Evolutionary conservation across 805 yeast species (phyloP).

Genomic region (Phaffomyces thermotolerans): DNA sequence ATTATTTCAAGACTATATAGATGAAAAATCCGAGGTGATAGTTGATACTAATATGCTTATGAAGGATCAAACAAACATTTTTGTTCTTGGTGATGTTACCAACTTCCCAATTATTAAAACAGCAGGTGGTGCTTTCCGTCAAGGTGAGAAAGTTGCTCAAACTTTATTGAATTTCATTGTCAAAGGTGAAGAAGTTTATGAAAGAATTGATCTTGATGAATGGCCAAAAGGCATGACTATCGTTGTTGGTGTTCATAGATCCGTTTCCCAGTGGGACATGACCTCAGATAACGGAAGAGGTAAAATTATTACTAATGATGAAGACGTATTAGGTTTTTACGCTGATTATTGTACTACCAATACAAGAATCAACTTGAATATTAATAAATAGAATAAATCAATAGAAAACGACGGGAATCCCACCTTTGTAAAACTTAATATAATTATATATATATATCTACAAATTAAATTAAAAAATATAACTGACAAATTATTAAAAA

Average conservation of each 20-base stretch:
- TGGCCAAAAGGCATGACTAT: conserved; percentile 23
- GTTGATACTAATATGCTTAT: conserved; percentile 23
- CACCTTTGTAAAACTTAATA: too few species aligned
- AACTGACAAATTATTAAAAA: too few species aligned
- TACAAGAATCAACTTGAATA: conserved; percentile 9
- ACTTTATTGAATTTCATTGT: conserved; percentile 14
- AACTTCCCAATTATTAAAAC: conserved; percentile 32
- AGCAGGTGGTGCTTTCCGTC: conserved; percentile 33
- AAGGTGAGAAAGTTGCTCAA: conserved; percentile 18
- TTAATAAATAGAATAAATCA: conserved; percentile 8
- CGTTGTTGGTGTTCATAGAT: conserved; percentile 20
- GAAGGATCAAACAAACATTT: conserved; percentile 23
- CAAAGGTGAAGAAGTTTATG: conserved; percentile 9
- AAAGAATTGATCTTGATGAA: conserved; percentile 8
- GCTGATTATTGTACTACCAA: conserved; percentile 23
- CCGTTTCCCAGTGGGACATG: conserved; percentile 17
- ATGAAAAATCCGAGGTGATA: conserved; percentile 17
- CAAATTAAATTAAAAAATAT: too few species aligned
- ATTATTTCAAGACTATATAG: conserved; percentile 20
- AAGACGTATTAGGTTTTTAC: conserved; percentile 23
- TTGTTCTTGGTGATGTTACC: conserved; percentile 32
- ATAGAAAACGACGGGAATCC: too few species aligned
- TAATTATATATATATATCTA: too few species aligned
- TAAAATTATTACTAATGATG: conserved; percentile 22
- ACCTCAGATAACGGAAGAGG: conserved; percentile 21